Evolutionary conservation across 1,284 basidiomycete genomes (phyloP).

Genomic region (Pterula multifida): DNA sequence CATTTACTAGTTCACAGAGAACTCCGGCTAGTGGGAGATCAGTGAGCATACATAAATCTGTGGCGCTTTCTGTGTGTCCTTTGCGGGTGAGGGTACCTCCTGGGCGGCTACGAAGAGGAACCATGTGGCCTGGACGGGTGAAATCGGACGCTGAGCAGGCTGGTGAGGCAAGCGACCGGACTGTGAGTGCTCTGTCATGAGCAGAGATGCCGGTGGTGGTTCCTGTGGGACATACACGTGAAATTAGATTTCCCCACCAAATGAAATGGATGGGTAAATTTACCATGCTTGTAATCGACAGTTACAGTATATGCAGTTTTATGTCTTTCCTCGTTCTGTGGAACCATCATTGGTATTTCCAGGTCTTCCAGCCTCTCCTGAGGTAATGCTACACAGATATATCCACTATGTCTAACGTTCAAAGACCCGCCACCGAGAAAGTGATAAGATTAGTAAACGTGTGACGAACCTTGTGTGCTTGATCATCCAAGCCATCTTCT

Average conservation of each 20-base stretch:
- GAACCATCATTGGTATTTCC: constrained; percentile 90
- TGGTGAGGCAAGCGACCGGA: constrained; percentile 65
- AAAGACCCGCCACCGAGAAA: constrained; percentile 4
- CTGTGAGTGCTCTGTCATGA: constrained; percentile 86
- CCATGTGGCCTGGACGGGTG: constrained; percentile 89
- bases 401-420: constrained; percentile 51
- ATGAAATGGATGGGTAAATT: constrained; percentile 14
- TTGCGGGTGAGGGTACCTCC: constrained; percentile 79
- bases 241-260: neutral
- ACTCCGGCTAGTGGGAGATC: constrained; percentile 73
- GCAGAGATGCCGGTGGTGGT: constrained; percentile 97
- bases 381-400: constrained; percentile 86
- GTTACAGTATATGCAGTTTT: constrained; percentile 97
- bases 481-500: constrained; percentile 99
- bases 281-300: constrained; percentile 83
- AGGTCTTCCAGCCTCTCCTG: constrained; percentile 67
- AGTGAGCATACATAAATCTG: constrained; percentile 82
- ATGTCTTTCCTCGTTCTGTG: constrained; percentile 83
- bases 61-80: constrained; percentile 89
- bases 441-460: constrained; percentile 6
- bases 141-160: constrained; percentile 62
- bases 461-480: constrained; percentile 76
- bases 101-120: constrained; percentile 78
- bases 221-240: constrained; percentile 45
- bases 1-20: constrained; percentile 93